Evolutionary conservation across 257 asterid genomes (phyloP), one percentile per base, ranked within the genome.

Genomic region (Solanum chmielewskii): DNA sequence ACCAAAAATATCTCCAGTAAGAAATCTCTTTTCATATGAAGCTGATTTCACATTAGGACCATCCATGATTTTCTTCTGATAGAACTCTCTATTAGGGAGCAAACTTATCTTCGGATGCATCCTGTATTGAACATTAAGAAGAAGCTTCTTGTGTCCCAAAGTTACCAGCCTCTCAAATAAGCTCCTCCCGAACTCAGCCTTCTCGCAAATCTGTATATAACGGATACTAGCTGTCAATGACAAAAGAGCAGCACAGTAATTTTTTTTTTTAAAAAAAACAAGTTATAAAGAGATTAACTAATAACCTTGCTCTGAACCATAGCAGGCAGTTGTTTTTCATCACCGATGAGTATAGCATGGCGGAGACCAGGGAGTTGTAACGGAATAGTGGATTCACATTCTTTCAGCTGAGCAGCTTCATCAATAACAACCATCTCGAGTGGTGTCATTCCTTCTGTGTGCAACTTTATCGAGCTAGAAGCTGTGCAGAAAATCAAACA

Each of bases 321-420:
- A 5, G 97, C 94, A 20, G 95, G 94, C 49, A 94, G 90, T 87
- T 94, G 97, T 83, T 89, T 90, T 87, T 94, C 95, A 21, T 94
- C 95, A 14, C 97, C 97, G 11, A 94, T 92, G 12, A 94, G 95
- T 47, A 92, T 37, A 81, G 93, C 97, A 90, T 94, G 94, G 52
- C 90, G 89, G 18, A 91, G 59, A 69, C 94, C 95, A 2, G 85
- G 87, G 35, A 94, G 89, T 87, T 90, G 97, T 70, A 94, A 88
- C 0, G 97, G 94, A 42, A 94, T 92, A 6, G 87, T 80, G 15
- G 97, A 89, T 83, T 94, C 97, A 84, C 97, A 94, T 87, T 94
- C 97, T 85, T 94, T 93, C 21, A 92, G 88, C 70, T 93, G 95
- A 41, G 97, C 94, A 16, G 97, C 97, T 90, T 94, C 97, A 86